Evolutionary conservation across 2,329 filamentous ascomycete species (phyloP).

Genomic region (Penicillium sp.): DNA sequence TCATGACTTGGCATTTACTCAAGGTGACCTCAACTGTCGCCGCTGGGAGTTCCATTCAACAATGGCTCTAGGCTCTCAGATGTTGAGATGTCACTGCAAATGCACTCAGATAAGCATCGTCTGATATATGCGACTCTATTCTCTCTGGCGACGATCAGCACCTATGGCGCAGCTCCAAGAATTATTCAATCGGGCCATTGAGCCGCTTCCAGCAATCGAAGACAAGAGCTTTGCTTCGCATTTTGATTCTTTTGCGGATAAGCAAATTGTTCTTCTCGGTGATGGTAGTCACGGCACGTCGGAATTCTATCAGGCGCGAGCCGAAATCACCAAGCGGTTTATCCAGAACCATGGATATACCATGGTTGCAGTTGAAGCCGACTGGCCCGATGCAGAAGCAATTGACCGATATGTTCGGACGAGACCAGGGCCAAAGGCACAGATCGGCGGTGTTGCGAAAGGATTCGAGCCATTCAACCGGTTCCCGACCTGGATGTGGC

Average conservation of each 20-base stretch:
- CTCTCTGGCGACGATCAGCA: slow-evolving; percentile 2
- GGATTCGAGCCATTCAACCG: slow-evolving; percentile 43
- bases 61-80: no score
- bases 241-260: slow-evolving; percentile 40
- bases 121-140: slow-evolving; percentile 7
- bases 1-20: slow-evolving; percentile 23
- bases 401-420: slow-evolving; percentile 49
- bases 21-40: slow-evolving; percentile 20
- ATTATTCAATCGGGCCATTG: slow-evolving; percentile 33
- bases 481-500: slow-evolving; percentile 55
- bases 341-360: slow-evolving; percentile 49
- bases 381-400: slow-evolving; percentile 51
- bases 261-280: slow-evolving; percentile 42
- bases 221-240: slow-evolving; percentile 36
- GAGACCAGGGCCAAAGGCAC: slow-evolving; percentile 36
- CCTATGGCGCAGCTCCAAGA: slow-evolving; percentile 31
- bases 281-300: slow-evolving; percentile 51
- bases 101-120: background rate
- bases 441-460: slow-evolving; percentile 23
- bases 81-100: background rate
- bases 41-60: slow-evolving; percentile 3
- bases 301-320: slow-evolving; percentile 50
- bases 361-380: slow-evolving; percentile 48
- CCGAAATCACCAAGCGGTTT: slow-evolving; percentile 48
- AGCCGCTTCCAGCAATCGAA: slow-evolving; percentile 33